Percentiles rank a stretch among this genome's conserved stretches.
phyloP scores from a whole-genome alignment of 2,329 filamentous ascomycete genomes.

The Fusarium sp. region DNA sequence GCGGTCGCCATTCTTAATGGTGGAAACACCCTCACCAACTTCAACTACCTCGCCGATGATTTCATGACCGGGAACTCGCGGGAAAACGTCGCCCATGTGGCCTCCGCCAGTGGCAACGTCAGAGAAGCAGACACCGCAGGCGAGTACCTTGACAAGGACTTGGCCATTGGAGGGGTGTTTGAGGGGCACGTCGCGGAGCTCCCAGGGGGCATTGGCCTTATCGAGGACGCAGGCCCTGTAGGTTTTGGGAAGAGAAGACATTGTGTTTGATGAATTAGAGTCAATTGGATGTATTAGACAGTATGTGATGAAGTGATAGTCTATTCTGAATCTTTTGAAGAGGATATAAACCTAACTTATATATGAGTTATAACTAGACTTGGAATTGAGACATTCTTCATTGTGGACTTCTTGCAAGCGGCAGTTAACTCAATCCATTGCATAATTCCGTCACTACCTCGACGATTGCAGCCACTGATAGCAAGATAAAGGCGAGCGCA shows the following conservation, averaged over 20 bases:
- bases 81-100: constrained; percentile 67
- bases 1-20: constrained; percentile 72
- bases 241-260: constrained; percentile 68
- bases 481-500: not conserved
- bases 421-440: not conserved
- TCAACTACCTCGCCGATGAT: constrained; percentile 75
- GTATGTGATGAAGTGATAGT: not conserved
- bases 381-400: not conserved
- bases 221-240: constrained; percentile 76
- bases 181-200: constrained; percentile 70
- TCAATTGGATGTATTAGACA: not conserved
- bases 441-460: constrained; percentile 9
- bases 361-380: not conserved
- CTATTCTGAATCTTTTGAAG: not conserved
- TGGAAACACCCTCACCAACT: constrained; percentile 67
- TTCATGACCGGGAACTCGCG: constrained; percentile 77
- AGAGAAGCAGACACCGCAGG: constrained; percentile 78
- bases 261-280: constrained; percentile 22
- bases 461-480: not conserved
- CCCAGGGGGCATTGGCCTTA: constrained; percentile 63
- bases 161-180: constrained; percentile 67
- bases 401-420: not conserved
- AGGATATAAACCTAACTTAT: constrained; percentile 1
- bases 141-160: constrained; percentile 77
- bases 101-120: constrained; percentile 65